Conservation (phyloP, 2,329 filamentous ascomycete species). For the Ampelomyces quisqualis region DNA sequence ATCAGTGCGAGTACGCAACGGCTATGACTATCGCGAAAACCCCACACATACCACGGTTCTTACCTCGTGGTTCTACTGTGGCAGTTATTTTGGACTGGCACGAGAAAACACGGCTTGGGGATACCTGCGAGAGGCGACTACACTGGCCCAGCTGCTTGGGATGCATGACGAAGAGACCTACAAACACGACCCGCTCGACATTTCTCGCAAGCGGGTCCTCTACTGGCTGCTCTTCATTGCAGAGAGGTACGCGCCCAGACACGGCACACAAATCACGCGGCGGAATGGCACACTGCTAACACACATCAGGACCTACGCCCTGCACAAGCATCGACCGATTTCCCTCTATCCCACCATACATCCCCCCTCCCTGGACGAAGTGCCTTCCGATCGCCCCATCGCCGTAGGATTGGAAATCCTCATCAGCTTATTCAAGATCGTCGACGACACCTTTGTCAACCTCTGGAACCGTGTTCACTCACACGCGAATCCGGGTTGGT, state of each 20-base stretch:
- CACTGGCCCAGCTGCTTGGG: slow-evolving; percentile 59
- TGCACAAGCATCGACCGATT: slow-evolving; percentile 64
- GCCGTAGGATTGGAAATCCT: slow-evolving; percentile 62
- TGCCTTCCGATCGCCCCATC: slow-evolving; percentile 57
- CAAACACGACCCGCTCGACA: slow-evolving; percentile 52
- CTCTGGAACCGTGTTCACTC: slow-evolving; percentile 62
- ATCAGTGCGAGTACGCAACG: slow-evolving; percentile 57
- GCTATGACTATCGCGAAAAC: slow-evolving; percentile 60
- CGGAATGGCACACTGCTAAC: slow-evolving; percentile 4
- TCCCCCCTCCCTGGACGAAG: slow-evolving; percentile 52
- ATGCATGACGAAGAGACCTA: slow-evolving; percentile 62
- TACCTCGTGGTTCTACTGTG: slow-evolving; percentile 63
- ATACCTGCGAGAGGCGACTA: slow-evolving; percentile 62
- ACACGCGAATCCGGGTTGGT: slow-evolving; percentile 50
- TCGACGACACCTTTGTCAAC: slow-evolving; percentile 64
- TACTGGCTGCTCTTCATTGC: slow-evolving; percentile 66
- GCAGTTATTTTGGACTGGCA: slow-evolving; percentile 62
- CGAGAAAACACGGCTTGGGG: slow-evolving; percentile 64
- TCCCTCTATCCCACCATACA: slow-evolving; percentile 61
- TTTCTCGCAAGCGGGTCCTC: slow-evolving; percentile 56
- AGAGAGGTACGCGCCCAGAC: slow-evolving; percentile 50
- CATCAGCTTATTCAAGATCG: slow-evolving; percentile 61
- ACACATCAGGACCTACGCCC: slow-evolving; percentile 58
- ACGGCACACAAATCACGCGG: not conserved
- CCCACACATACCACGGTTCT: slow-evolving; percentile 58